Percentiles rank a stretch among this genome's conserved stretches.
Conservation (phyloP, 2,329 filamentous ascomycete genomes). For the Cytospora schulzeri region DNA sequence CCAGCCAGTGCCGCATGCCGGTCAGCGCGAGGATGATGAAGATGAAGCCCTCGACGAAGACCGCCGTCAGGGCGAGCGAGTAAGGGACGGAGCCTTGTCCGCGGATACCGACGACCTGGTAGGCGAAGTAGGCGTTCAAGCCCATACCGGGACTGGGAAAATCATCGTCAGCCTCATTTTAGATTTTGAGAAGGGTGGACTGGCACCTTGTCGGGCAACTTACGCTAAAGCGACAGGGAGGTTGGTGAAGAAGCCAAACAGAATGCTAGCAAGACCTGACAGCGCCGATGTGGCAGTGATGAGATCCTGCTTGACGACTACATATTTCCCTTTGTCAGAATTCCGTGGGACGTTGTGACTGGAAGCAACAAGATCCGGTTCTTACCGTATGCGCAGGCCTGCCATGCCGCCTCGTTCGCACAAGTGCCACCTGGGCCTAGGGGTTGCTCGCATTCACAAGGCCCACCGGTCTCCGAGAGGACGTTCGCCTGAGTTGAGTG, state of each 20-base stretch:
- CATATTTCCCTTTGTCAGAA: not conserved
- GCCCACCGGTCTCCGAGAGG: constrained; percentile 74
- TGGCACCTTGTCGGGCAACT: constrained; percentile 40
- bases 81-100: constrained; percentile 61
- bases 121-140: constrained; percentile 68
- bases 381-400: constrained; percentile 21
- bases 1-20: constrained; percentile 73
- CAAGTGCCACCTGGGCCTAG: constrained; percentile 49
- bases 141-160: constrained; percentile 63
- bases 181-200: constrained; percentile 1
- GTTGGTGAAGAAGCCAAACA: constrained; percentile 81
- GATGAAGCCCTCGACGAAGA: constrained; percentile 67
- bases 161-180: constrained; percentile 27
- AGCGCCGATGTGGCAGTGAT: constrained; percentile 84
- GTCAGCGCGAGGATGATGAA: constrained; percentile 66
- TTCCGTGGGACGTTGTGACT: too few species aligned
- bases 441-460: constrained; percentile 64
- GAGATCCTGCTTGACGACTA: constrained; percentile 67
- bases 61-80: constrained; percentile 61
- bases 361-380: constrained; percentile 38
- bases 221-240: constrained; percentile 75
- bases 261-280: constrained; percentile 71
- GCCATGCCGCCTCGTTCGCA: constrained; percentile 45
- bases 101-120: constrained; percentile 65
- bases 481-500: constrained; percentile 64